Base-by-base conservation (phyloP, 1,284 basidiomycete genomes). In the Heterobasidion annosum region DNA sequence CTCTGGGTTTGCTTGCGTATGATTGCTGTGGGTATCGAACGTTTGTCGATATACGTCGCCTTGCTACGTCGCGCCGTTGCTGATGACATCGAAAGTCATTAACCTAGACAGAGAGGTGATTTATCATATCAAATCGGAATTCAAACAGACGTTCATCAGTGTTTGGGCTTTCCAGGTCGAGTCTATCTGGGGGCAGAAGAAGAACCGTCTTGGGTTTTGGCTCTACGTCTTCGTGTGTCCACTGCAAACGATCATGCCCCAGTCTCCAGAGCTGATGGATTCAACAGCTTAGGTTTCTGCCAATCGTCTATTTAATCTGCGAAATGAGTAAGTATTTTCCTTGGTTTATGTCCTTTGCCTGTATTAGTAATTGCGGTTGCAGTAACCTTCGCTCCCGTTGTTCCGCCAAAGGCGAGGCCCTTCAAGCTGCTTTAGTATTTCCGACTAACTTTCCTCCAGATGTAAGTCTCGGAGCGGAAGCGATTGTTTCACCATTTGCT, bases 141-240 rank as follows among this genome's bases (percentile, higher is more conserved):
- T 25, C 4, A 25, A 25, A 25, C 25, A 25, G 25, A 25, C 25
- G 3, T 25, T 25, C 25, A 25, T 25, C 3, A 4, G 25, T 25
- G 25, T 25, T 4, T 25, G 25, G 3, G 15, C 19, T 2, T 37
- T n/a, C 15, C 44, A 63, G 62, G 47, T 62, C 34, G 58, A 58
- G 13, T 37, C 59, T 18, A 54, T 58, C 32, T 66, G 56, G 63
- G 56, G 34, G 52, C 56, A 59, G 51, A 57, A 52, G 40, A 60
- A 59, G 55, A 56, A 51, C 40, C 59, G 56, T 19, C 58, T 58
- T 44, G 56, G 56, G 3, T 62, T 62, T 16, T 62, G 54, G 50
- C 52, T 66, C 6, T 66, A 63, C 46, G 19, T 61, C 18, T 61
- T 65, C 48, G 64, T 65, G 50, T 40, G 63, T 59, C n/a, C 16